Evolutionary conservation across 108 stramenopile genomes (phyloP), one percentile per base, ranked within the genome.

Genomic region (Skeletonema marinoi): DNA sequence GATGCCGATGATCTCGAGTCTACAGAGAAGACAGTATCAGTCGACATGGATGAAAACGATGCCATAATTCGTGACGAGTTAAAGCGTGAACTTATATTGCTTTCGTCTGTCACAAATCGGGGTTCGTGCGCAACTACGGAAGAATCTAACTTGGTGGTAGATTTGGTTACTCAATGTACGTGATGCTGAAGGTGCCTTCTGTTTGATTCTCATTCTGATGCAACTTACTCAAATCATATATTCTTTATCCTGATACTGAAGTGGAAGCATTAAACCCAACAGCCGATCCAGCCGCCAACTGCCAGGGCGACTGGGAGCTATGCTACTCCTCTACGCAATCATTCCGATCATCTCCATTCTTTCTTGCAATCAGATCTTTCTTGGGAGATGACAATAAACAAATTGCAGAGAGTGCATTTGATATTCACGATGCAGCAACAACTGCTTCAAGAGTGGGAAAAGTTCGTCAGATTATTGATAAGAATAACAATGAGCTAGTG

Each of bases 261-360:
- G n/a, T 59, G 29, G 46, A 88, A 75, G 93, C 93, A 0, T 59
- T 95, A 61, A 95, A 95, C 62, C 93, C 93, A 7, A 95, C 93
- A 1, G 78, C 78, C 6, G 78, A 92, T 54, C 91, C 93, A 16
- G 91, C 91, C 16, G 3, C 17, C 6, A 78, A 91, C 58, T 90
- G 90, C 51, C 65, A 87, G 65, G 93, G 93, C 17, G 93, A 92
- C 61, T 95, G 93, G 93, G 91, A 92, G 69, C 81, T 95, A 33
- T 86, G 87, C 39, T 82, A 88, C 60, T 81, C 85, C 42, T 87
- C 81, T n/a, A 95, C 93, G 3, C 93, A 95, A 76, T 84, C 91
- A 35, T 95, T 95, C 78, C 88, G 90, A 4, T 88, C 87, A 4
- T 88, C 87, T 77, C 92, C 93, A 3, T 95, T 95, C 78, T 95